Conservation (phyloP, 139 green algal species). For the Choricystis sp. region DNA sequence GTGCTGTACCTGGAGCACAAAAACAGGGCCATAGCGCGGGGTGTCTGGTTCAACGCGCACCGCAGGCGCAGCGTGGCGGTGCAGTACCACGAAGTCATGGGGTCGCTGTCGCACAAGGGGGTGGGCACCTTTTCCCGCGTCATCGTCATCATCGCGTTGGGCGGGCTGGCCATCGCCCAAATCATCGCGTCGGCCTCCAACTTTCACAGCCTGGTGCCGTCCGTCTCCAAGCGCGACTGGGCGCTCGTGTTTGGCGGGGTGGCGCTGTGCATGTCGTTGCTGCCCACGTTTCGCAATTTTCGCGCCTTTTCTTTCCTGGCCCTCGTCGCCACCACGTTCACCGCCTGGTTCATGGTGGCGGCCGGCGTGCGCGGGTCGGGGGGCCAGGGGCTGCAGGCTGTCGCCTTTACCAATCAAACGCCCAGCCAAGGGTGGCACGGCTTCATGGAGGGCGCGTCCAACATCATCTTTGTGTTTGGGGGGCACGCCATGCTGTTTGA, state of each 20-base stretch:
- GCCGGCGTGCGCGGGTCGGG: not conserved
- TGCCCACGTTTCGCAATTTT: slow-evolving; percentile 15
- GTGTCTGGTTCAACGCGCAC: slow-evolving; percentile 2
- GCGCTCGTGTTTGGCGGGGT: slow-evolving; percentile 10
- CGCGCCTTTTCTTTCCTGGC: slow-evolving; percentile 13
- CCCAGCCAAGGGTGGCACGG: not conserved
- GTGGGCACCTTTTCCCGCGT: slow-evolving; percentile 5
- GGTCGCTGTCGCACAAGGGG: not conserved
- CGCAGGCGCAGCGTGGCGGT: slow-evolving; percentile 1
- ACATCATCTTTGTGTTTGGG: slow-evolving; percentile 17
- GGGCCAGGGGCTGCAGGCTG: slow-evolving; percentile 2
- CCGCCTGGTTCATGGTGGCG: slow-evolving; percentile 11
- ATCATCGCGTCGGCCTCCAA: slow-evolving; percentile 16
- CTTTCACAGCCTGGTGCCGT: slow-evolving; percentile 8
- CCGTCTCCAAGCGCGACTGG: slow-evolving; percentile 9
- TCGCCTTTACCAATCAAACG: slow-evolving; percentile 4
- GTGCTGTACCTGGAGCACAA: slow-evolving; percentile 14
- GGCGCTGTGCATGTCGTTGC: not conserved
- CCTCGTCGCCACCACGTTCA: slow-evolving; percentile 14
- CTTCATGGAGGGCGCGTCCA: slow-evolving; percentile 11
- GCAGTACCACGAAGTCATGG: slow-evolving; percentile 16
- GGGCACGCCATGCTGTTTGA: slow-evolving; percentile 18
- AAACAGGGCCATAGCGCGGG: slow-evolving; percentile 1
- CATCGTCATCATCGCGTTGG: slow-evolving; percentile 8
- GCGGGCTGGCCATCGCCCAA: slow-evolving; percentile 10